phyloP scores from a whole-genome alignment of 768 basidiomycete species.

The Rhizopogon salebrosus region DNA sequence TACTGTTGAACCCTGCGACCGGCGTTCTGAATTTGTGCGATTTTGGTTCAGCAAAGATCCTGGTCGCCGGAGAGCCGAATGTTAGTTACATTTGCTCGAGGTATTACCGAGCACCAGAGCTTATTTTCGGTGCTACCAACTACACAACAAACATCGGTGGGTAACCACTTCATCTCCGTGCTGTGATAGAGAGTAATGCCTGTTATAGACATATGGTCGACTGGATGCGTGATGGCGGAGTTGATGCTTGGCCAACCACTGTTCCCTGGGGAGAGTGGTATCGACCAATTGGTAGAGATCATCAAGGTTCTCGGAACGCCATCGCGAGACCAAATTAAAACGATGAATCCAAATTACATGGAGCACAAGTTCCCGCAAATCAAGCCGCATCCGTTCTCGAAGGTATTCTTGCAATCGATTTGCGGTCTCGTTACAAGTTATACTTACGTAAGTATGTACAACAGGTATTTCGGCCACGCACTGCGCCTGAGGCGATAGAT shows the following conservation, averaged over 20 bases:
- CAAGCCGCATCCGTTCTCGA: conserved; percentile 98
- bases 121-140: conserved; percentile 99
- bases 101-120: conserved; percentile 98
- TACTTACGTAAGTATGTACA: conserved; percentile 11
- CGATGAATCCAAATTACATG: conserved; percentile 99
- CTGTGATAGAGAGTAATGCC: conserved; percentile 4
- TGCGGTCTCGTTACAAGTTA: conserved; percentile 3
- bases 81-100: conserved; percentile 99
- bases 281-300: conserved; percentile 98
- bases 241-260: conserved; percentile 98
- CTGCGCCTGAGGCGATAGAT: conserved; percentile 93
- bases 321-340: conserved; percentile 99
- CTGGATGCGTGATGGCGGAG: conserved; percentile 99
- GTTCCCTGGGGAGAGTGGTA: conserved; percentile 98
- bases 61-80: conserved; percentile 96
- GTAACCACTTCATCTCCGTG: conserved; percentile 23
- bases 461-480: conserved; percentile 97
- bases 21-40: conserved; percentile 98
- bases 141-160: conserved; percentile 98
- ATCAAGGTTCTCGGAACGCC: conserved; percentile 99
- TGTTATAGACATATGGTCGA: conserved; percentile 92
- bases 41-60: conserved; percentile 98
- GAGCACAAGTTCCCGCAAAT: conserved; percentile 99
- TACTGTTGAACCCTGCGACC: conserved; percentile 93
- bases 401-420: conserved; percentile 47